Evolutionary conservation across 2,329 filamentous ascomycete species (phyloP), one percentile per base, ranked within the genome.

Genomic region (Daldinia sp.): DNA sequence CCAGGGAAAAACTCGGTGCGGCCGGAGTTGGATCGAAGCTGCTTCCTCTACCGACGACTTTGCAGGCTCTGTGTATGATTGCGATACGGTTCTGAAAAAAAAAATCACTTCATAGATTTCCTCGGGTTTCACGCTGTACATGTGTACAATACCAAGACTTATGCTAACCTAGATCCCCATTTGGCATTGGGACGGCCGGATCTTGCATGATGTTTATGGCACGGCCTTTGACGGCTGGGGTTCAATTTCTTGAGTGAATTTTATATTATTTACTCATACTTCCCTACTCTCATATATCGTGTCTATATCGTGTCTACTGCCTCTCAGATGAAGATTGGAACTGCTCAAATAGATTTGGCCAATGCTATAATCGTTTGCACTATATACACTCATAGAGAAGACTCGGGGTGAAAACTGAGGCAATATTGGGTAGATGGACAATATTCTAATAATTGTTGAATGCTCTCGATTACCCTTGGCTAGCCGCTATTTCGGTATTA

Each of bases 71-170:
- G 67, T 76, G 72, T 77, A 77, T 72, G 73, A 75, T 75, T 74
- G 72, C 71, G 72, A 72, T 64, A 67, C 71, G 71, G 66, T 68
- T 60, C 67, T 60, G n/a, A 15, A 54, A 54, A 65, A 35, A 35
- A 74, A 71, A 63, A 55, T 26, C 35, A 62, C 70, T 69, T 72
- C 70, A 76, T 76, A 78, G 75, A 77, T 77, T 78, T 78, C 70
- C 67, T 76, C 75, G 68, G 61, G 72, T 74, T 76, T 69, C 60
- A 65, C 72, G 68, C 59, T 78, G 75, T 77, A 77, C 75, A 78
- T 76, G 72, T 77, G 75, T 75, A 75, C 73, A 72, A 78, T 78
- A 79, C 71, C 68, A 74, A 68, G 56, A 68, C 37, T 68, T 76
- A 73, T 63, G 63, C 75, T 69, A 68, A 72, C 71, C 69, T 71